A percentile compares a stretch with the other conserved stretches of the same genome.
Evolutionary conservation across 495 filamentous ascomycete species (phyloP).

Genomic region (Neurospora sp.): DNA sequence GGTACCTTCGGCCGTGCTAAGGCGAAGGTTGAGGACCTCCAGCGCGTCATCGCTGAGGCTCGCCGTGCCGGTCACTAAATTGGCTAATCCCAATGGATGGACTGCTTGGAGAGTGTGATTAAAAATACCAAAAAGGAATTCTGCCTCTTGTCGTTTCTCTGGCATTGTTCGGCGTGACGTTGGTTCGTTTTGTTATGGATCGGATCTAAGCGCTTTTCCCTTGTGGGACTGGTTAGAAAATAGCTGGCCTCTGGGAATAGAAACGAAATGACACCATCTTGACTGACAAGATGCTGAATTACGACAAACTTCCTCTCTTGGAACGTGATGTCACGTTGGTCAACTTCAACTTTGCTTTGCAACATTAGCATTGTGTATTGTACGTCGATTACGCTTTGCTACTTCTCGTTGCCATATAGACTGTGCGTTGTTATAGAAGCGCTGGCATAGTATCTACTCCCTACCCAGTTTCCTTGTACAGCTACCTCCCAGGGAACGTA

Average conservation of each 20-base stretch:
- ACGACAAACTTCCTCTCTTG: not conserved
- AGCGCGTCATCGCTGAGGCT: constrained; percentile 91
- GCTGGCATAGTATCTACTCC: not conserved
- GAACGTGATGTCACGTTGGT: not conserved
- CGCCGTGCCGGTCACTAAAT: constrained; percentile 71
- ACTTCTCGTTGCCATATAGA: not conserved
- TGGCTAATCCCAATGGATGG: constrained; percentile 3
- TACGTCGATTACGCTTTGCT: not conserved
- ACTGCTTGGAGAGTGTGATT: constrained; percentile 2
- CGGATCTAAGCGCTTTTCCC: not conserved
- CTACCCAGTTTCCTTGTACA: not conserved
- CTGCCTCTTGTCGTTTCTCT: constrained; percentile 13
- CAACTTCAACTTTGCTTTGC: not conserved
- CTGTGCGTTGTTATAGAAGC: not conserved
- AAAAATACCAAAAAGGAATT: constrained; percentile 6
- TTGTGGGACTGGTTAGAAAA: constrained; percentile 5
- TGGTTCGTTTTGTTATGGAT: constrained; percentile 7
- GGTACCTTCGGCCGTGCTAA: constrained; percentile 96
- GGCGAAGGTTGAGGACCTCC: constrained; percentile 97
- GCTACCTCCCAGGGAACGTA: not conserved
- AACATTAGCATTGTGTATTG: not conserved
- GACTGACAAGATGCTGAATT: constrained; percentile 8
- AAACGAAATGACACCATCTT: constrained; percentile 2
- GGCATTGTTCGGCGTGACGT: constrained; percentile 10
- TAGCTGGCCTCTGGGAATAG: constrained; percentile 6